These are phyloP conservation scores for Chamaenerion angustifolium DNA, from an alignment of 345 rosid genomes.

Conservation along the genomic window DNA sequence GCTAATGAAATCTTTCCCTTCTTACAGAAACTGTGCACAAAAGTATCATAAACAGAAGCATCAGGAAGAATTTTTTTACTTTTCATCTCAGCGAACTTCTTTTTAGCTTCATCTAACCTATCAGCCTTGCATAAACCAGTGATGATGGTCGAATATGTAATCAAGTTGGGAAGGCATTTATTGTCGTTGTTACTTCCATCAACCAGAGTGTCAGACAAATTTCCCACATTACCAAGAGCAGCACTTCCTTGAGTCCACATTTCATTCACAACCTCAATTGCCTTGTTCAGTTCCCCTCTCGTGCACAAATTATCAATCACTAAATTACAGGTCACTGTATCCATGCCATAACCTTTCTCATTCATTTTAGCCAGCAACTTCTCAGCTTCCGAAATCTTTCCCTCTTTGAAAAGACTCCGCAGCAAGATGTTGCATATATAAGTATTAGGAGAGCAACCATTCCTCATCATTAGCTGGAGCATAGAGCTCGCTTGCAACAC, in stretches of 20 bases:
- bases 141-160: constrained; percentile 68
- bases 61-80: constrained; percentile 66
- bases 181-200: constrained; percentile 42
- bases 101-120: constrained; percentile 76
- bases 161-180: constrained; percentile 63
- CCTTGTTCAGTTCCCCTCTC: constrained; percentile 69
- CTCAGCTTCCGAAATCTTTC: constrained; percentile 70
- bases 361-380: constrained; percentile 72
- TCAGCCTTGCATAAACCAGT: constrained; percentile 67
- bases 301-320: constrained; percentile 75
- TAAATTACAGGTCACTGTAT: constrained; percentile 83
- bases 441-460: constrained; percentile 51
- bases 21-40: constrained; percentile 67
- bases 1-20: constrained; percentile 87
- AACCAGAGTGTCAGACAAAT: constrained; percentile 57
- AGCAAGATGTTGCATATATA: constrained; percentile 77
- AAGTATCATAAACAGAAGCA: constrained; percentile 52
- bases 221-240: constrained; percentile 78
- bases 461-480: constrained; percentile 62
- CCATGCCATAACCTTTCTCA: constrained; percentile 61
- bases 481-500: constrained; percentile 41
- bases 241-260: constrained; percentile 87
- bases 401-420: constrained; percentile 69
- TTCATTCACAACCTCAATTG: constrained; percentile 59
- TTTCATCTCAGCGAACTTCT: constrained; percentile 62